phyloP scores from a whole-genome alignment of 2,329 filamentous ascomycete species.

The Ophiostoma sp. region DNA sequence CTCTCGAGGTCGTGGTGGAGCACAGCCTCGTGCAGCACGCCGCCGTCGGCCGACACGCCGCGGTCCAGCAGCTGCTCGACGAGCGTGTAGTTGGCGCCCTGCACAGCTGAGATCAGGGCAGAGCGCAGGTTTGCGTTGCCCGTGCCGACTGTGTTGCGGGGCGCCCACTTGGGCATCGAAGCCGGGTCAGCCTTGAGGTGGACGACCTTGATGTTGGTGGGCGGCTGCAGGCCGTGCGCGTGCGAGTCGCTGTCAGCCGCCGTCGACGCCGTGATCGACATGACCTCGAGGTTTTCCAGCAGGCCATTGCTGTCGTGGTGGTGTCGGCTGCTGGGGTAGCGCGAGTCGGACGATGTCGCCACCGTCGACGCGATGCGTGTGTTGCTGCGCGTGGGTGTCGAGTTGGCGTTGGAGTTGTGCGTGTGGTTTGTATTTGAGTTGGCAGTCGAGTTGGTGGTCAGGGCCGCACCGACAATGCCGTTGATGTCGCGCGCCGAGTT shows the following conservation, averaged over 20 bases:
- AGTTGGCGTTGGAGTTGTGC: no score
- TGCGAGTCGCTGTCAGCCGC: constrained; percentile 29
- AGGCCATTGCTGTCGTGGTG: constrained; percentile 12
- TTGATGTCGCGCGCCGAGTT: constrained; percentile 23
- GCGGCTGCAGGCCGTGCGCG: constrained; percentile 29
- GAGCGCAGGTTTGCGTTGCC: constrained; percentile 42
- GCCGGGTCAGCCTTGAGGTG: constrained; percentile 47
- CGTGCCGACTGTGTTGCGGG: constrained; percentile 41
- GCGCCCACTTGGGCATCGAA: constrained; percentile 48
- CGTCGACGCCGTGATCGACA: constrained; percentile 25
- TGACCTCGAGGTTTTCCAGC: constrained; percentile 24
- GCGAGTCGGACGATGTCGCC: constrained; percentile 23
- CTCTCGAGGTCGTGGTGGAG: constrained; percentile 47
- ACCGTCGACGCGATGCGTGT: constrained; percentile 22
- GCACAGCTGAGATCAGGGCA: constrained; percentile 49
- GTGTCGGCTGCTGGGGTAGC: constrained; percentile 13
- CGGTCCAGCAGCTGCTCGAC: constrained; percentile 54
- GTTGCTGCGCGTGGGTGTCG: constrained; percentile 14
- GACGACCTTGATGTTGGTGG: constrained; percentile 39
- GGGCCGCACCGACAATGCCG: constrained; percentile 20
- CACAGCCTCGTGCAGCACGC: constrained; percentile 50
- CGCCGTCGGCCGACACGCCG: constrained; percentile 48
- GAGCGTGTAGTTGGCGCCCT: constrained; percentile 51
- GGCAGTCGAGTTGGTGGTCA: constrained; percentile 14
- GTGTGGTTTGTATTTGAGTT: background rate